A percentile compares a stretch with the other conserved stretches of the same genome.
Conservation (phyloP, 257 asterid genomes). For the Solanum pennellii region DNA sequence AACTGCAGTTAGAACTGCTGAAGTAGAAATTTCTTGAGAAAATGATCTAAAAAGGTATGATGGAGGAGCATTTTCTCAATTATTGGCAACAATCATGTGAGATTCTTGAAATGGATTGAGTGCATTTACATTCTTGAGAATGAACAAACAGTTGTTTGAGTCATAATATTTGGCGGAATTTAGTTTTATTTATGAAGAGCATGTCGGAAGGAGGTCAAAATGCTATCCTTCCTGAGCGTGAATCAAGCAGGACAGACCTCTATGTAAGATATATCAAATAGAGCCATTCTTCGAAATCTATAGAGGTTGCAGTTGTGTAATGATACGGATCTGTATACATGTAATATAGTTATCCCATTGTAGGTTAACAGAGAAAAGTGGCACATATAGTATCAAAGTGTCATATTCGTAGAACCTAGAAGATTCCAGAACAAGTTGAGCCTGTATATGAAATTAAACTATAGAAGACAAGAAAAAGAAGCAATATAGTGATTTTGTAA, state of each 20-base stretch:
- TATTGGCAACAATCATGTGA: conserved; percentile 56
- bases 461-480: neutral
- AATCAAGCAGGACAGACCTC: conserved; percentile 54
- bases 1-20: conserved; percentile 56
- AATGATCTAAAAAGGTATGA: conserved; percentile 88
- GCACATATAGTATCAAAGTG: neutral
- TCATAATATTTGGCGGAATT: conserved; percentile 68
- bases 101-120: conserved; percentile 54
- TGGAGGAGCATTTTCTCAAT: conserved; percentile 53
- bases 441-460: neutral
- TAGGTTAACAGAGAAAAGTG: neutral
- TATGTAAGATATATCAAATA: conserved; percentile 50
- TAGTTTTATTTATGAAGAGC: conserved; percentile 58
- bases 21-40: conserved; percentile 70
- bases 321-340: neutral
- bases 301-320: conserved; percentile 51
- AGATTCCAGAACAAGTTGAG: neutral
- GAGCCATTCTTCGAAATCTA: conserved; percentile 14
- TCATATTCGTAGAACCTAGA: neutral
- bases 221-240: conserved; percentile 42
- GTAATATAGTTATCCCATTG: neutral
- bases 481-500: neutral
- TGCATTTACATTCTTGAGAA: conserved; percentile 73
- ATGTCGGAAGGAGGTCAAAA: conserved; percentile 66
- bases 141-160: conserved; percentile 74